Evolutionary conservation across 768 basidiomycete species (phyloP), one percentile per base, ranked within the genome.

Genomic region (Punctularia strigosozonata): DNA sequence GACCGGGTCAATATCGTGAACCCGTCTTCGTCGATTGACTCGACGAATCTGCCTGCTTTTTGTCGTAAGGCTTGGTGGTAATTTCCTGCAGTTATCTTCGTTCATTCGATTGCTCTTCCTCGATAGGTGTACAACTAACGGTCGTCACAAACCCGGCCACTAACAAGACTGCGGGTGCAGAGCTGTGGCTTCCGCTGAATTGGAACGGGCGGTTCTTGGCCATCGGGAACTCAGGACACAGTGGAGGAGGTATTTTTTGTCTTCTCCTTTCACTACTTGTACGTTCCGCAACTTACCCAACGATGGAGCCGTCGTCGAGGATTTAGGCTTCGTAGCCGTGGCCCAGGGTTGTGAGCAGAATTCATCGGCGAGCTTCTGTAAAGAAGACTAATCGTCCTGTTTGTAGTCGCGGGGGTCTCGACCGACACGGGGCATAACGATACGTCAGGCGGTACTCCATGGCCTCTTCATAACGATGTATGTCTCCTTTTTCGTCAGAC

Each of bases 101-200:
- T 8, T 8, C 10, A 8, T 34, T 34, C 8, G 10, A 19, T 13
- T 10, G 33, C 19, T 10, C 28, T 10, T 8, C 8, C 15, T 15
- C 8, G 10, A 15, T 28, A 34, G 33, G 51, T 14, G 42, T 51
- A 7, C 40, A 54, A 35, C 47, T 50, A 10, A 37, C 40, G n/a
- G 42, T 54, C 22, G 49, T 44, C 12, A 54, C 51, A 4, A 52
- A 51, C 17, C 23, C 49, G 1, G 49, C 53, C 14, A 47, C 51
- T 2, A 45, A 46, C 20, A 45, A 43, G 19, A 49, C 42, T 2
- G 44, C 47, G 5, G 36, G 18, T 8, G 43, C 51, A 4, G 57
- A 56, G 31, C 48, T 52, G 4, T 58, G 57, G 57, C 50, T 58
- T n/a, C 57, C 57, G 12, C 50, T 50, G 25, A 41, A 44, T 3